Conservation (phyloP, 371 early-diverging fungal genomes). For the Circinella umbellata region DNA sequence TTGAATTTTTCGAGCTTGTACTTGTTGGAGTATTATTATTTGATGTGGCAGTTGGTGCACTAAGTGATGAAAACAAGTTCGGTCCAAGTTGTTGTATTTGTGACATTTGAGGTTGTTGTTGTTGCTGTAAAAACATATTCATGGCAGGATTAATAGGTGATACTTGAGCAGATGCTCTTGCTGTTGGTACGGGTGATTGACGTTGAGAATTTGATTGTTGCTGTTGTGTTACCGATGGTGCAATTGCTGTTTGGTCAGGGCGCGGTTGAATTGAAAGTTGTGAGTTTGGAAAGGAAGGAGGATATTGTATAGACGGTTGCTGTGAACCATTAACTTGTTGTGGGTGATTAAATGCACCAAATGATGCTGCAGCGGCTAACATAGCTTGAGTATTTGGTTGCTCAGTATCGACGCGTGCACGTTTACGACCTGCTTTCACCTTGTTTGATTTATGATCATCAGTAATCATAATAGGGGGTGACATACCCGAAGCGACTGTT, state of each 20-base stretch:
- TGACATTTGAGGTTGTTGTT: not conserved
- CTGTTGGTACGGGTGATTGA: slow-evolving; percentile 9
- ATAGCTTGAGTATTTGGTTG: slow-evolving; percentile 22
- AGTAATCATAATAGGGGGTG: slow-evolving; percentile 95
- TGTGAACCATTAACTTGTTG: not conserved
- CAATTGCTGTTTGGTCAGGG: slow-evolving; percentile 9
- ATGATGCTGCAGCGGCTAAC: slow-evolving; percentile 15
- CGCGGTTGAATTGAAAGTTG: slow-evolving; percentile 27
- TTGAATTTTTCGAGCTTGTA: not conserved
- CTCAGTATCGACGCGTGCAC: slow-evolving; percentile 45
- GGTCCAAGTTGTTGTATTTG: slow-evolving; percentile 11
- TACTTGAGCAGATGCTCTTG: not conserved
- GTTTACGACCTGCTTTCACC: slow-evolving; percentile 55
- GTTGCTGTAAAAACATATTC: not conserved
- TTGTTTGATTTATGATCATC: slow-evolving; percentile 95
- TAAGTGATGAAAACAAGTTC: slow-evolving; percentile 9
- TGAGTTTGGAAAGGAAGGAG: slow-evolving; percentile 3
- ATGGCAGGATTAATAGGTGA: slow-evolving; percentile 9
- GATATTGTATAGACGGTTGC: slow-evolving; percentile 4
- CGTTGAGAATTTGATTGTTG: not conserved
- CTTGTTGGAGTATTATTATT: not conserved
- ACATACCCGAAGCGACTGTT: slow-evolving; percentile 80
- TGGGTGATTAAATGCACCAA: not conserved
- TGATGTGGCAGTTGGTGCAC: not conserved
- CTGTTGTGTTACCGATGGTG: slow-evolving; percentile 10